These are phyloP conservation scores for Oidiodendron maius DNA, from an alignment of 495 filamentous ascomycete genomes.

Conservation along the genomic window DNA sequence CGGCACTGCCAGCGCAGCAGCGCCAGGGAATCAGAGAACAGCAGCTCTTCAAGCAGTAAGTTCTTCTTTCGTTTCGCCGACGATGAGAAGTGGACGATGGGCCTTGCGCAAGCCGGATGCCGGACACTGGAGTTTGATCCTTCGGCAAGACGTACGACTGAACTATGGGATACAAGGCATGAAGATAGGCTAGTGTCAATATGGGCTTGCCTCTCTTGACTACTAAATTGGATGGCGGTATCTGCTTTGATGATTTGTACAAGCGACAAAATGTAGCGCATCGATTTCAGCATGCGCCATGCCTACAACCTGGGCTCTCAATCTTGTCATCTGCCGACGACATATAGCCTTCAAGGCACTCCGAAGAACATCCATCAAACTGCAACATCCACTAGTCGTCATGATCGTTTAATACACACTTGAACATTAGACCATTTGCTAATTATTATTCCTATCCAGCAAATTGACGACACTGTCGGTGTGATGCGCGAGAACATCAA, in stretches of 20 bases:
- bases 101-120: too few relatives aligned
- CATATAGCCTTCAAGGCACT: too few relatives aligned
- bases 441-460: conserved; percentile 42
- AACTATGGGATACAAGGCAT: not conserved
- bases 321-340: too few relatives aligned
- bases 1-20: conserved; percentile 10
- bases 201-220: not conserved
- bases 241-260: too few relatives aligned
- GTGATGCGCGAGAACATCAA: conserved; percentile 94
- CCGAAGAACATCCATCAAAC: too few relatives aligned
- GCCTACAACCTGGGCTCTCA: too few relatives aligned
- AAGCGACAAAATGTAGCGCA: too few relatives aligned
- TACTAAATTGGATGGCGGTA: too few relatives aligned
- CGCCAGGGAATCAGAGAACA: conserved; percentile 22
- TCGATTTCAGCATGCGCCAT: too few relatives aligned
- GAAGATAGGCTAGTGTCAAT: not conserved
- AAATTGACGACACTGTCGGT: conserved; percentile 92
- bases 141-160: not conserved
- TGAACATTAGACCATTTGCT: conserved; percentile 6
- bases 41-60: conserved; percentile 27
- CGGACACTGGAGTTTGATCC: too few relatives aligned
- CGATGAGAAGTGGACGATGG: not conserved
- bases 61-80: conserved; percentile 1
- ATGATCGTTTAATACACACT: too few relatives aligned
- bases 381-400: too few relatives aligned